These are phyloP conservation scores for Colletotrichum sp. DNA, from an alignment of 2,329 filamentous ascomycete genomes.

Conservation along the genomic window DNA sequence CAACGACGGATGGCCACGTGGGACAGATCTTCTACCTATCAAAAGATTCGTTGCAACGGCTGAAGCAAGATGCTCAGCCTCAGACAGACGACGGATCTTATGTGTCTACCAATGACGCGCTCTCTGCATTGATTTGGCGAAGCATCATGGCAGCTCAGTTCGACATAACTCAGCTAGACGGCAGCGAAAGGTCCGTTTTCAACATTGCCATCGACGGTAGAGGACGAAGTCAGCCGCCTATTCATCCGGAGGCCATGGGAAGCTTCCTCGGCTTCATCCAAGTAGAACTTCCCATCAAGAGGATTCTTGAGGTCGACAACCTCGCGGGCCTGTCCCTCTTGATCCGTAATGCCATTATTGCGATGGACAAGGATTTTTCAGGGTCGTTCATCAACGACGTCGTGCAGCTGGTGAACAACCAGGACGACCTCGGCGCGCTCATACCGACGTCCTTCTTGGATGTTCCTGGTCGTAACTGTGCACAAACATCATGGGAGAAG, in stretches of 20 bases:
- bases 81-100: slow-evolving; percentile 22
- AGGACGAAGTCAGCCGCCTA: not conserved
- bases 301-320: not conserved
- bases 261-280: not conserved
- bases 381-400: not conserved
- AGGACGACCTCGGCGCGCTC: not conserved
- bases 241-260: not conserved
- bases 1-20: slow-evolving; percentile 32
- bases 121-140: slow-evolving; percentile 13
- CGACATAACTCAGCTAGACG: not conserved
- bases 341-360: not conserved
- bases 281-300: not conserved
- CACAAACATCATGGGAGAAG: not conserved
- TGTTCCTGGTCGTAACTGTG: not conserved
- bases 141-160: slow-evolving; percentile 19
- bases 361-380: not conserved
- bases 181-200: not conserved
- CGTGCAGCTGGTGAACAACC: not conserved
- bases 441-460: not conserved
- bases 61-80: slow-evolving; percentile 36
- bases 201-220: not conserved
- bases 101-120: slow-evolving; percentile 30
- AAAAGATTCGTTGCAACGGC: slow-evolving; percentile 27
- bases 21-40: slow-evolving; percentile 37
- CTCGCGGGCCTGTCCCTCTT: not conserved